Percentiles rank a stretch among this genome's conserved stretches.
Evolutionary conservation across 371 early-diverging fungal genomes (phyloP).

Genomic region (Gilbertella persicaria): DNA sequence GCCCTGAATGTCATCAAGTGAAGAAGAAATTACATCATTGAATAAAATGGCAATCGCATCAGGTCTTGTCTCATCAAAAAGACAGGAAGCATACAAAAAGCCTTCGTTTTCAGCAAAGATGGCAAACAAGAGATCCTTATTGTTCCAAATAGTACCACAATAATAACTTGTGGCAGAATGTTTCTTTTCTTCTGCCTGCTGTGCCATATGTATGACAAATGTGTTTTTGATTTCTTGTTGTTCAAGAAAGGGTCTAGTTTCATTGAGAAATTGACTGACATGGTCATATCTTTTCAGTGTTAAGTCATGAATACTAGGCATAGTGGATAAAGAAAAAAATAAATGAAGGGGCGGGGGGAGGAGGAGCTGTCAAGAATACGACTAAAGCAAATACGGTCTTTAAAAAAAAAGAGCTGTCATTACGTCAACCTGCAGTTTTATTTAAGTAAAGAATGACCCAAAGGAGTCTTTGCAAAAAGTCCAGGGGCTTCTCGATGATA

Average conservation of each 20-base stretch:
- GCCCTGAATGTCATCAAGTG: background rate
- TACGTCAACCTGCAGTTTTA: no score
- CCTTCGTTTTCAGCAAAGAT: background rate
- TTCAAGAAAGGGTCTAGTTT: background rate
- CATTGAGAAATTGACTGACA: background rate
- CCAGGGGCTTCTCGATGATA: slow-evolving; percentile 34
- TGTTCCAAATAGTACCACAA: background rate
- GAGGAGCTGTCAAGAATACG: no score
- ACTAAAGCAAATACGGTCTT: no score
- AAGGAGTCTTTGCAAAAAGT: slow-evolving; percentile 14
- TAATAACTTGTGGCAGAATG: background rate
- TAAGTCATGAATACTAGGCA: background rate
- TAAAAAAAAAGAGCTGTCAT: background rate
- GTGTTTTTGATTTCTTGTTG: background rate
- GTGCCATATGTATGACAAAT: background rate
- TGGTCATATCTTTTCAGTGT: background rate
- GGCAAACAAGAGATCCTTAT: background rate
- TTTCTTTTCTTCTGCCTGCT: background rate
- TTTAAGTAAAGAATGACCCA: slow-evolving; percentile 16
- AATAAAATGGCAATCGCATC: background rate
- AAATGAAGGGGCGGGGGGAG: no score
- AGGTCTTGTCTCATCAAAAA: background rate
- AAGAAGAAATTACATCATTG: background rate
- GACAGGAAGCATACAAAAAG: background rate
- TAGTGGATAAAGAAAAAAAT: background rate